These are phyloP conservation scores for Candida silvicultrix DNA, from an alignment of 805 yeast species.

Conservation along the genomic window DNA sequence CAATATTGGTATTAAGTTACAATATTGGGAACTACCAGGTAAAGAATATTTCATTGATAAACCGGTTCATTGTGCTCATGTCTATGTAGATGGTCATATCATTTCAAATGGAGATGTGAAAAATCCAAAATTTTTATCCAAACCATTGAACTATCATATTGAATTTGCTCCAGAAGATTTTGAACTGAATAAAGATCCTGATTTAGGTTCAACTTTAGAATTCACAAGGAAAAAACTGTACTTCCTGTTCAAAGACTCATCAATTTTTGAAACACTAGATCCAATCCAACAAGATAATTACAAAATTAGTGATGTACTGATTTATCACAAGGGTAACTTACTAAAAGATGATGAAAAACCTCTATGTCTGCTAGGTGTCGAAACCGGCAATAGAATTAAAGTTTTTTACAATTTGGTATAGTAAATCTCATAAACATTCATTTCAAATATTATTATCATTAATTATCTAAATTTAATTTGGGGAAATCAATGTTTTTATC, in stretches of 20 bases:
- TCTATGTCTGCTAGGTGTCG: conserved; percentile 44
- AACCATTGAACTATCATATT: conserved; percentile 52
- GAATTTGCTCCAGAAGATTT: conserved; percentile 83
- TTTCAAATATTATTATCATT: conserved; percentile 4
- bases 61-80: conserved; percentile 77
- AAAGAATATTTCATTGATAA: conserved; percentile 62
- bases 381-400: conserved; percentile 43
- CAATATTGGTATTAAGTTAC: conserved; percentile 35
- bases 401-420: conserved; percentile 13
- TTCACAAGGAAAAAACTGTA: conserved; percentile 55
- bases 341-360: conserved; percentile 36
- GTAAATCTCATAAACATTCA: not conserved
- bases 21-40: conserved; percentile 44
- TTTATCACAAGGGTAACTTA: conserved; percentile 28
- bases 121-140: conserved; percentile 15
- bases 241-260: conserved; percentile 43
- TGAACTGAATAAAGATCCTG: conserved; percentile 49
- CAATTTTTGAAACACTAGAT: conserved; percentile 22
- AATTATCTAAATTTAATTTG: conserved; percentile 22
- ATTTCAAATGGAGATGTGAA: conserved; percentile 11
- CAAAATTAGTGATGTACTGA: conserved; percentile 27
- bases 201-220: conserved; percentile 60
- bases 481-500: conserved; percentile 31
- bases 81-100: conserved; percentile 48
- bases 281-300: conserved; percentile 9